Base-by-base conservation (phyloP, 2,329 filamentous ascomycete species). In the Knufia fluminis region DNA sequence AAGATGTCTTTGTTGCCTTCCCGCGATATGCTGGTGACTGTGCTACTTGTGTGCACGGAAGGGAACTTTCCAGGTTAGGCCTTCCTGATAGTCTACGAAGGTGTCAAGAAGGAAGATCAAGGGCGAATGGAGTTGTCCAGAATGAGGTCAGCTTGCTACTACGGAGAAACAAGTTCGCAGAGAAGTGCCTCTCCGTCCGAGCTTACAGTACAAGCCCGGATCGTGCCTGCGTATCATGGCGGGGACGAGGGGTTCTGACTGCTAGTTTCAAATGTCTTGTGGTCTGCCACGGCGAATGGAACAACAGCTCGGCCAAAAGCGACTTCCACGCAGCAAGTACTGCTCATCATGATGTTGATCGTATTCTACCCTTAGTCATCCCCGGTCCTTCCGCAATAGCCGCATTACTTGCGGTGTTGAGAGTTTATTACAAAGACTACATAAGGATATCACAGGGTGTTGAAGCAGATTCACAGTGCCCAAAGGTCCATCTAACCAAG, bases 1-100 rank as follows among this genome's bases (percentile, higher is more conserved):
- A 12, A 46, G 43, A 46, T 38, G 43, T 22, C 43, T 36, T 46
- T 38, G 31, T 46, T 45, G 42, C 43, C 22, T 17, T 24, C 19
- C 19, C n/a, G 40, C 9, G 9, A 43, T 28, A 12, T 22, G 17
- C 40, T 43, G 24, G 23, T 43, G 40, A 43, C 22, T 26, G 40
- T 10, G 3, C 19, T 16, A 43, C 7, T 19, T 6, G 22, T 41
- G 38, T 26, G 24, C 14, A 24, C 40, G 22, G 22, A 26, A 16
- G n/a, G 22, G 17, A 43, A 24, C 20, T 9, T 22, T 43, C 16
- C n/a, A 12, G 22, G 20, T 43, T 20, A 20, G 40, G 40, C 22
- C 20, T 26, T 26, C 10, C 22, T 16, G 28, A 43, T 36, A 14
- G 33, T 14, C 6, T 36, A 14, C 33, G 9, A 36, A 17, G 7